Base-by-base conservation (phyloP, 2,329 filamentous ascomycete genomes). In the Epichloe gansuensis region DNA sequence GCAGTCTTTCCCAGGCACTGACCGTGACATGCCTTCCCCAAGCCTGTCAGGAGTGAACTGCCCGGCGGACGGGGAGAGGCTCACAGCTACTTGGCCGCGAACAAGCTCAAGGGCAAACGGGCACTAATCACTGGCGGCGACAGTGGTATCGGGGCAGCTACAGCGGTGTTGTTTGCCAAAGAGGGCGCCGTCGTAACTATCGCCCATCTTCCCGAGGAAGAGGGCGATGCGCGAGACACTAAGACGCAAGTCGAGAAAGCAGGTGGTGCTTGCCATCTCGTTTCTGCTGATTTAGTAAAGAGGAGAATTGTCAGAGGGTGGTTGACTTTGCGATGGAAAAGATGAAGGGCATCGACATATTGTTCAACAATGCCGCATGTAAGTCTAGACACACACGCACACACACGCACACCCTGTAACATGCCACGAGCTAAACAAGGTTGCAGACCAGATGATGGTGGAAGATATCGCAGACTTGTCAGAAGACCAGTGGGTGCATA, bases 81-180 rank as follows among this genome's bases (percentile, higher is more conserved):
- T 28, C 28, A 13, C 12, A 44, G 46, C 59, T 91, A 93, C 71
- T 82, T 83, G 63, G 79, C 85, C 4, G 85, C 87, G 1, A 82
- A 81, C 48, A 94, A 93, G 70, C 78, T 93, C 6, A 69, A 80
- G 61, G 86, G 82, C 56, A 87, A 85, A 68, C 86, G 81, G 54
- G 86, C 87, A 7, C 68, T 93, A 54, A 91, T 93, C 61, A 91
- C 88, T 0, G 87, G 87, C 15, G 88, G 88, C 3, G 87, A 55
- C 43, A 55, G 53, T 34, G 53, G 53, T 15, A 55, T 55, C 21
- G 53, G 53, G 3, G 46, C 53, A 84, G 80, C 88, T 1, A 80
- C 83, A 1, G 86, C 88, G 1, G 76, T 91, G 15, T 74, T 93
- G 0, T 93, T 85, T 60, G 87, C 87, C 41, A 85, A 88, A 76